Base-by-base conservation (phyloP, 352 stramenopile genomes). In the Phytophthora sp. region DNA sequence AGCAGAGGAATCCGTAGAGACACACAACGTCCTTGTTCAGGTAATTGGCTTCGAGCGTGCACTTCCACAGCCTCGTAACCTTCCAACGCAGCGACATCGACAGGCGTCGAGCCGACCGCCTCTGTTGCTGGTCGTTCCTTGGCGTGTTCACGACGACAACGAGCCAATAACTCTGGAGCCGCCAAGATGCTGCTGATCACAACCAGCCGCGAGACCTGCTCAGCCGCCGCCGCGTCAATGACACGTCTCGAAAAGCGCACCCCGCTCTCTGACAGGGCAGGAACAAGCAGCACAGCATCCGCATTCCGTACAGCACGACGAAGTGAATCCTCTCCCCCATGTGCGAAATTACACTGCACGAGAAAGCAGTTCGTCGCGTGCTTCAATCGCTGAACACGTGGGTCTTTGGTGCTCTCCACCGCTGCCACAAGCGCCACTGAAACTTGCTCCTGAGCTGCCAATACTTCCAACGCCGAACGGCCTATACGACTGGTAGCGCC, bases 61-160 rank as follows among this genome's bases (percentile, higher is more conserved):
- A 74, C 82, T 64, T 93, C 85, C 13, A 91, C 73, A 1, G 77
- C 82, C 60, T 91, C 83, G 62, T 87, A 91, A 0, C 79, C 80
- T 9, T 77, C 54, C 6, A 73, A 41, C 20, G 49, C 57, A 1
- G 71, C 57, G 23, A 61, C 41, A 42, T 75, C 60, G 15, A 27
- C 51, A 7, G 47, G 50, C 16, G 57, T 69, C 15, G 62, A 39
- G 7, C 71, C 71, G 8, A 63, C 29, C 27, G 66, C 66, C 33
- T 75, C 66, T 4, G 53, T 70, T 11, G 66, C 53, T 30, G 38
- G 13, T 20, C 7, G 12, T 30, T 73, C 60, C 33, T 63, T 64
- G 6, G 47, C 26, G n/a, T 71, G 49, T 24, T 75, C 63, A 53
- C 42, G 47, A 47, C 60, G 53, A 56, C 58, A 73, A 11, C 58